phyloP scores from a whole-genome alignment of 805 yeast genomes.

The Candida maris region DNA sequence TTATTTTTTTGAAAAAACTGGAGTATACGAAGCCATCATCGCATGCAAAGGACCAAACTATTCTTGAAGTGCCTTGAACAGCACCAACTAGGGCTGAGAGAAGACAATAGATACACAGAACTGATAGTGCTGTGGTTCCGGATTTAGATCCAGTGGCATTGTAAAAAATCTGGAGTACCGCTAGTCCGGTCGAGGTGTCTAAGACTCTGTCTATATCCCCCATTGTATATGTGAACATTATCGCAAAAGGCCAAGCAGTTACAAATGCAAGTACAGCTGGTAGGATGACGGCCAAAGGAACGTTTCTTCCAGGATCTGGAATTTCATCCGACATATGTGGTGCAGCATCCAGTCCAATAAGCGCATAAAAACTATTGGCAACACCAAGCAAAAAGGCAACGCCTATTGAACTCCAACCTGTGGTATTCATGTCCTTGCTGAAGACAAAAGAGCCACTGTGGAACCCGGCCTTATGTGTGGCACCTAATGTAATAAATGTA shows the following conservation, averaged over 20 bases:
- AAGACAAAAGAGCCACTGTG: conserved; percentile 23
- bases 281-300: conserved; percentile 30
- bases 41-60: conserved; percentile 25
- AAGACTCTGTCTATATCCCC: conserved; percentile 16
- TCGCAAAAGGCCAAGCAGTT: conserved; percentile 28
- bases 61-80: conserved; percentile 11
- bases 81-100: conserved; percentile 16
- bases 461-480: conserved; percentile 17
- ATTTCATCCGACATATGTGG: conserved; percentile 33
- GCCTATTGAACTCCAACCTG: conserved; percentile 30
- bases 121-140: conserved; percentile 14
- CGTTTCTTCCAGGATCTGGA: conserved; percentile 26
- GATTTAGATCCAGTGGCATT: conserved; percentile 12
- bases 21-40: conserved; percentile 27
- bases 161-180: conserved; percentile 14
- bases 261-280: conserved; percentile 27
- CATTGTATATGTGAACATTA: conserved; percentile 30
- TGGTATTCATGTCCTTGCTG: conserved; percentile 22
- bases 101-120: conserved; percentile 10
- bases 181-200: conserved; percentile 11
- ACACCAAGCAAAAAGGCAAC: conserved; percentile 28
- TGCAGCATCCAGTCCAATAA: conserved; percentile 30
- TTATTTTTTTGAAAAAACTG: conserved; percentile 18
- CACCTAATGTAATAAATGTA: conserved; percentile 20
- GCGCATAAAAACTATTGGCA: conserved; percentile 28